Percentiles rank a stretch among this genome's conserved stretches.
Conservation (phyloP, 805 yeast genomes). For the Nakazawaea populi region DNA sequence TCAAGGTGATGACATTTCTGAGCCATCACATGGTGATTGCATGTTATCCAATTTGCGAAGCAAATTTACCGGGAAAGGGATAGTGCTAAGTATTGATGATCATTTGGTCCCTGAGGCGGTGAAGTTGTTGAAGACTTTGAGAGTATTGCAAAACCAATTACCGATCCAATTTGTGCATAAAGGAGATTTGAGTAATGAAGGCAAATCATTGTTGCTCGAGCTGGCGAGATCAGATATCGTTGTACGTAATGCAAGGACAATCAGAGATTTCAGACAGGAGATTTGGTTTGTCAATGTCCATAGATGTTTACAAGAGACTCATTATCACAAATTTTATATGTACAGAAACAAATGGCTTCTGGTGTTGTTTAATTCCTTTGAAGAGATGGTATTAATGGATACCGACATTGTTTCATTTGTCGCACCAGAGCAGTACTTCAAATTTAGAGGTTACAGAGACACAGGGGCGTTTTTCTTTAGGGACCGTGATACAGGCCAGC, state of each 20-base stretch:
- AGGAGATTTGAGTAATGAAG: slow-evolving; percentile 29
- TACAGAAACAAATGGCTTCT: slow-evolving; percentile 45
- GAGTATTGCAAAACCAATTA: slow-evolving; percentile 41
- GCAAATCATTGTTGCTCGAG: slow-evolving; percentile 27
- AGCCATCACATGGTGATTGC: slow-evolving; percentile 14
- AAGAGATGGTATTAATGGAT: slow-evolving; percentile 48
- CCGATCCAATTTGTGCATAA: slow-evolving; percentile 46
- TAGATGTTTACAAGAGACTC: slow-evolving; percentile 15
- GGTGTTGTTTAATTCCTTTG: slow-evolving; percentile 50
- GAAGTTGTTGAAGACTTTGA: slow-evolving; percentile 40
- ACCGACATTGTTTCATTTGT: slow-evolving; percentile 42
- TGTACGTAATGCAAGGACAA: slow-evolving; percentile 11
- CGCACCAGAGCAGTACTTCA: slow-evolving; percentile 30
- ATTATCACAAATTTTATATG: slow-evolving; percentile 1
- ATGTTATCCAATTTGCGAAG: slow-evolving; percentile 22
- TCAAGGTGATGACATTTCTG: slow-evolving; percentile 2
- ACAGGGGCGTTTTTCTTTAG: slow-evolving; percentile 41
- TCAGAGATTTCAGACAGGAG: slow-evolving; percentile 20
- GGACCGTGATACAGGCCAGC: slow-evolving; percentile 35
- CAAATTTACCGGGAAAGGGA: slow-evolving; percentile 40
- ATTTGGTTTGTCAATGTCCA: slow-evolving; percentile 28
- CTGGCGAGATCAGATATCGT: slow-evolving; percentile 26
- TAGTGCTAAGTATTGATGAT: slow-evolving; percentile 47
- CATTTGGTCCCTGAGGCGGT: slow-evolving; percentile 39
- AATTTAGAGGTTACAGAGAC: slow-evolving; percentile 27